Evolutionary conservation across 2,329 filamentous ascomycete genomes (phyloP).

Genomic region (Aspergillus arachidicola): DNA sequence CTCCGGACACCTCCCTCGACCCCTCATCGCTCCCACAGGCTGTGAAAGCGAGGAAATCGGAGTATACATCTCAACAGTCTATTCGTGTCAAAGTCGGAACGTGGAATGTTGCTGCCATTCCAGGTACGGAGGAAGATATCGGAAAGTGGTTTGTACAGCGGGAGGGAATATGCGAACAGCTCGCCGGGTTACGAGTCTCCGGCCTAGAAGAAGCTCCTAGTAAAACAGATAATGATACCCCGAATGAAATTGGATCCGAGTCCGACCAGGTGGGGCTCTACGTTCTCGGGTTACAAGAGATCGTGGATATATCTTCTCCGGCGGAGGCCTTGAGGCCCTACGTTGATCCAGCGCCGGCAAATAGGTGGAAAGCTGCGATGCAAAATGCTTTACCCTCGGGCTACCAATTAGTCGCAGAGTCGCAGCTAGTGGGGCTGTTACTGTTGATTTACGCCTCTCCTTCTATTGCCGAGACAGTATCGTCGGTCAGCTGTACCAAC

Average conservation of each 20-base stretch:
- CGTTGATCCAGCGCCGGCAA: conserved; percentile 69
- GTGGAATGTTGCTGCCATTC: conserved; percentile 89
- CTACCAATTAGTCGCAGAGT: conserved; percentile 75
- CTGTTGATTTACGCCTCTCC: conserved; percentile 85
- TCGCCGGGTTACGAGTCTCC: conserved; percentile 56
- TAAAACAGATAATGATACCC: conserved; percentile 20
- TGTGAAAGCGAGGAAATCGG: conserved; percentile 71
- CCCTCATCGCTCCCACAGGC: conserved; percentile 55
- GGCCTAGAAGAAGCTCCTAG: conserved; percentile 21
- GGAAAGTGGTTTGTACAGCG: conserved; percentile 84
- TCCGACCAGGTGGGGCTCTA: conserved; percentile 80
- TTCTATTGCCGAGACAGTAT: conserved; percentile 71
- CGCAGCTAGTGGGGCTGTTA: conserved; percentile 84
- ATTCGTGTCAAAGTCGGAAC: conserved; percentile 87
- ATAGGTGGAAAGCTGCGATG: conserved; percentile 79
- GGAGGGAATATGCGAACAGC: conserved; percentile 66
- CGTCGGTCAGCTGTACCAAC: conserved; percentile 76
- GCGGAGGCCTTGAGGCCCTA: conserved; percentile 78
- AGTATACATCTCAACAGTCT: conserved; percentile 75
- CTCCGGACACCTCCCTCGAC: conserved; percentile 27
- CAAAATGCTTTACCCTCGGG: conserved; percentile 73
- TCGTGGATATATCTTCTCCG: conserved; percentile 81
- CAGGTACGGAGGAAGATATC: conserved; percentile 84
- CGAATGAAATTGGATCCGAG: conserved; percentile 29
- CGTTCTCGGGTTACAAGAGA: conserved; percentile 86